Evolutionary conservation across 2,329 filamentous ascomycete species (phyloP).

Genomic region (Clonostachys solani): DNA sequence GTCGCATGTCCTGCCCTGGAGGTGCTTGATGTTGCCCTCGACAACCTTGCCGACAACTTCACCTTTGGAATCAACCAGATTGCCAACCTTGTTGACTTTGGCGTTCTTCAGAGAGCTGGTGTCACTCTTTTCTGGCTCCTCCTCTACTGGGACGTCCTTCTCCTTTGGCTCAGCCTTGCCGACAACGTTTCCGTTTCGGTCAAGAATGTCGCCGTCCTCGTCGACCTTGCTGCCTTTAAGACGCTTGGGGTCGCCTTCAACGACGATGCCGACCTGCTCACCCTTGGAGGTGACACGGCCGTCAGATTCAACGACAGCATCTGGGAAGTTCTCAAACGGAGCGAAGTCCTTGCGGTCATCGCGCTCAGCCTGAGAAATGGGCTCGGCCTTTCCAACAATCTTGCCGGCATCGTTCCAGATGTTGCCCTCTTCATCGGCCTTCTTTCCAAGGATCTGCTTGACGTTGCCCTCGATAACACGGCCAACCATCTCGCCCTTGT

Average conservation of each 20-base stretch:
- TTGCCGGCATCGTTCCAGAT: slow-evolving; percentile 70
- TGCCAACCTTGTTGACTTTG: slow-evolving; percentile 52
- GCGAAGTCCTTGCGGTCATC: slow-evolving; percentile 34
- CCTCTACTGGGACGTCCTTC: slow-evolving; percentile 37
- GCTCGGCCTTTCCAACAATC: slow-evolving; percentile 62
- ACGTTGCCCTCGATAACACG: slow-evolving; percentile 60
- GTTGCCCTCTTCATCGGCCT: slow-evolving; percentile 61
- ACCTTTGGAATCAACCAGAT: slow-evolving; percentile 49
- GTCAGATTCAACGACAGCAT: slow-evolving; percentile 46
- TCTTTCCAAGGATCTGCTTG: slow-evolving; percentile 59
- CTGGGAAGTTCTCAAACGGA: slow-evolving; percentile 56
- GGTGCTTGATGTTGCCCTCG: slow-evolving; percentile 58
- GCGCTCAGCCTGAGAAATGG: slow-evolving; percentile 46
- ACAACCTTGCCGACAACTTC: slow-evolving; percentile 57
- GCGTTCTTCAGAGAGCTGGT: too few relatives aligned
- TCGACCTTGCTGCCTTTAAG: slow-evolving; percentile 64
- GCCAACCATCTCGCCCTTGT: slow-evolving; percentile 51
- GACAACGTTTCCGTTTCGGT: slow-evolving; percentile 62
- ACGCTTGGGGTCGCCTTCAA: slow-evolving; percentile 60
- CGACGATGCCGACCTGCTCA: slow-evolving; percentile 53
- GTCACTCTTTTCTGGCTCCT: slow-evolving; percentile 26
- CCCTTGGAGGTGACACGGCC: slow-evolving; percentile 47
- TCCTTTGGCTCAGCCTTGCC: slow-evolving; percentile 63
- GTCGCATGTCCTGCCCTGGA: slow-evolving; percentile 61
- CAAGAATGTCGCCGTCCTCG: slow-evolving; percentile 64